Conservation (phyloP, 768 basidiomycete species). For the Phanerochaete carnosa region DNA sequence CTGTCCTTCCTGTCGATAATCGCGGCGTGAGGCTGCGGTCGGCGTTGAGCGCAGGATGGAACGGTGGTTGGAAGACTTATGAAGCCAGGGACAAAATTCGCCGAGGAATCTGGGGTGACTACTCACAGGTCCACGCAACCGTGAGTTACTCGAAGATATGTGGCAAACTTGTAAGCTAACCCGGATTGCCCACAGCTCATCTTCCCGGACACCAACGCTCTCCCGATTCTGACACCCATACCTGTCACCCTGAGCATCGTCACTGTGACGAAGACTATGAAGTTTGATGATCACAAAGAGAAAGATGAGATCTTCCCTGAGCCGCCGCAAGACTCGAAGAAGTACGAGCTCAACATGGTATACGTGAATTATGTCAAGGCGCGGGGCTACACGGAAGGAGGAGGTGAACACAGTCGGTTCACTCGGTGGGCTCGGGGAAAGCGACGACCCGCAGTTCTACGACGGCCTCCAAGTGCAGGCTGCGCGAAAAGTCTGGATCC, state of each 20-base stretch:
- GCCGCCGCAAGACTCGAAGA: constrained; percentile 10
- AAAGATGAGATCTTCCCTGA: constrained; percentile 15
- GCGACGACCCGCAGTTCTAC: not conserved
- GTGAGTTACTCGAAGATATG: constrained; percentile 2
- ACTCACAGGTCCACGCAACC: constrained; percentile 11
- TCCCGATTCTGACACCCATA: constrained; percentile 20
- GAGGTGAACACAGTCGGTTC: constrained; percentile 8
- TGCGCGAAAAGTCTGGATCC: constrained; percentile 14
- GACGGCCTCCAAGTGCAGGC: constrained; percentile 14
- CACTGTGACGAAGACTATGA: constrained; percentile 15
- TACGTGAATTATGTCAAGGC: constrained; percentile 10
- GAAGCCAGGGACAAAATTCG: constrained; percentile 12
- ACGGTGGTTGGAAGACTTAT: constrained; percentile 13
- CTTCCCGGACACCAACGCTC: constrained; percentile 12
- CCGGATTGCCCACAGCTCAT: constrained; percentile 7
- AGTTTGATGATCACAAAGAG: constrained; percentile 11
- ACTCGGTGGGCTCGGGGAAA: constrained; percentile 2
- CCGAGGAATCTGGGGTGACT: constrained; percentile 17
- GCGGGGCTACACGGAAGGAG: not conserved
- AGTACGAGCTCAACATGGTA: constrained; percentile 13
- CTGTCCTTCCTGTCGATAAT: constrained; percentile 15
- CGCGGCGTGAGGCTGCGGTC: constrained; percentile 8
- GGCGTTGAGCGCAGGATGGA: constrained; percentile 10
- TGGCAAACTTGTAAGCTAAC: not conserved
- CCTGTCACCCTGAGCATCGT: constrained; percentile 18